Evolutionary conservation across 768 basidiomycete genomes (phyloP), one percentile per base, ranked within the genome.

Genomic region (Tylopilus subfusipes): DNA sequence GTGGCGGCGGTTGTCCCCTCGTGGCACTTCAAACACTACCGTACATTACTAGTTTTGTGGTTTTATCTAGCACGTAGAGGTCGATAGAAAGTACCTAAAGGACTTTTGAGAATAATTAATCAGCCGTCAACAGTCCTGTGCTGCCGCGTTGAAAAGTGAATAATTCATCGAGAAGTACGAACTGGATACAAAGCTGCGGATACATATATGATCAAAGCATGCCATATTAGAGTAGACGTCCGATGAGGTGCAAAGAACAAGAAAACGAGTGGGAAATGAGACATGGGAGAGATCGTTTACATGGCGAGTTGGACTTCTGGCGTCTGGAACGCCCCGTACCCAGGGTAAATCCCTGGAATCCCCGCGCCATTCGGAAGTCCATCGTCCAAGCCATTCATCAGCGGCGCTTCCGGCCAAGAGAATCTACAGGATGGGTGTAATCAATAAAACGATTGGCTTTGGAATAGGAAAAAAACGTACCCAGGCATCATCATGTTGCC

Each of bases 401-500:
- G 13, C 16, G 71, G 64, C 8, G 48, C 62, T 1, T 71, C 69
- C 0, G 69, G 68, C 69, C 69, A 71, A 3, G 69, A 71, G 46
- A 71, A 71, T 25, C 69, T 71, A 34, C 31, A 16, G 19, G 36
- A 42, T 16, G 21, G 2, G 29, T 16, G 12, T 5, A 4, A 2
- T 54, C 45, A 43, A 34, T 18, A 8, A 48, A 2, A 18, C 14
- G 25, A 4, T 18, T 3, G n/a, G 4, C 21, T 6, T 6, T 19
- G 7, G n/a, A 8, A 14, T 0, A 16, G 16, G 30, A 12, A 47
- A 27, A 27, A 16, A 52, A 39, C 49, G 39, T 1, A 59, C 85
- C 89, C 89, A 34, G 89, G 89, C 86, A 91, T 88, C 88, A 90
- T 86, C 83, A 89, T 85, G 46, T 80, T 86, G 42, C 78, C 71